Percentiles rank a stretch among this genome's conserved stretches.
These are phyloP conservation scores for Cystobasidiaceae sp. DNA, from an alignment of 1,284 basidiomycete species.

Conservation along the genomic window DNA sequence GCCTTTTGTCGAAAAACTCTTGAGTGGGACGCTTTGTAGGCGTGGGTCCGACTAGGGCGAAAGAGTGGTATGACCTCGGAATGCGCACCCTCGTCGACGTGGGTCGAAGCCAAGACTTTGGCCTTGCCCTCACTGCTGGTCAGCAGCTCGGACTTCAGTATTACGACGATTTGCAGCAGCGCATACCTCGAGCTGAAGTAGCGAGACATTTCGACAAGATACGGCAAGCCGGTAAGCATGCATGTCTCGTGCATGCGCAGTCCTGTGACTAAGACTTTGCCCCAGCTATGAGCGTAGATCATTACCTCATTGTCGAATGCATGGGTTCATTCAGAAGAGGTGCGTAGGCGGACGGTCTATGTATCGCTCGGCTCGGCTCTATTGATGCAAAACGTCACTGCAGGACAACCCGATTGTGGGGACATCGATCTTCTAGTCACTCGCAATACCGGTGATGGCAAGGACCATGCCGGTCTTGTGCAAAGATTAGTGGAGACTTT, in stretches of 20 bases:
- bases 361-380: background rate
- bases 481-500: conserved; percentile 60
- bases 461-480: conserved; percentile 58
- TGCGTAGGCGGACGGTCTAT: background rate
- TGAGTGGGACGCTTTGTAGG: conserved; percentile 47
- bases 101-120: conserved; percentile 53
- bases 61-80: conserved; percentile 67
- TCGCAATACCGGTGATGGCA: conserved; percentile 63
- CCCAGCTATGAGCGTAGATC: conserved; percentile 64
- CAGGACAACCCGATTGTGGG: conserved; percentile 58
- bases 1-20: background rate
- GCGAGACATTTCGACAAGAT: conserved; percentile 65
- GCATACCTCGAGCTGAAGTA: conserved; percentile 81
- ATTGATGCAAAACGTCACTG: background rate
- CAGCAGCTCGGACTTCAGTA: conserved; percentile 67
- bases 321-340: conserved; percentile 81
- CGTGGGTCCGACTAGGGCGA: conserved; percentile 66
- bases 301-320: conserved; percentile 61
- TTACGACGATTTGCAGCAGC: conserved; percentile 69
- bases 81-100: conserved; percentile 74
- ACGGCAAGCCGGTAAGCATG: conserved; percentile 56
- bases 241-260: conserved; percentile 17
- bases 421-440: conserved; percentile 88
- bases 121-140: conserved; percentile 57
- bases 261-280: background rate